Evolutionary conservation across 768 basidiomycete genomes (phyloP).

Genomic region (Dentipellis sp.): DNA sequence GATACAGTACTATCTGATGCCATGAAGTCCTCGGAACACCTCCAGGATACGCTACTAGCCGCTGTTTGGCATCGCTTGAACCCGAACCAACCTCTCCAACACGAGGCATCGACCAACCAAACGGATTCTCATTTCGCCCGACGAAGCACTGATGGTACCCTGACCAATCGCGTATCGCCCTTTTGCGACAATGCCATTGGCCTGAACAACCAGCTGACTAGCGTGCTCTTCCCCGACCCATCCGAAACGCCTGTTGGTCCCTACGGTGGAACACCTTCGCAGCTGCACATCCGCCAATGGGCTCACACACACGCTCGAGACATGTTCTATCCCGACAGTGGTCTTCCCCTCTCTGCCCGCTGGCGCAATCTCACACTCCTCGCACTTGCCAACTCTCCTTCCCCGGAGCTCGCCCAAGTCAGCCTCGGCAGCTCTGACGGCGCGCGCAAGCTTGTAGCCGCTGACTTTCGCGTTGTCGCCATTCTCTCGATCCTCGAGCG

Average conservation of each 20-base stretch:
- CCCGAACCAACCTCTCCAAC: not conserved
- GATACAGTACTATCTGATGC: too few relatives aligned
- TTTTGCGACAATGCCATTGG: slow-evolving; percentile 12
- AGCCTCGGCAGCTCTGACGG: not conserved
- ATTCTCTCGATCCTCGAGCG: slow-evolving; percentile 9
- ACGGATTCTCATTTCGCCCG: too few relatives aligned
- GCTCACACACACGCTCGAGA: slow-evolving; percentile 4
- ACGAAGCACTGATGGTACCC: not conserved
- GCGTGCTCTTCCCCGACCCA: slow-evolving; percentile 10
- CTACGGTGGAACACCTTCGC: not conserved
- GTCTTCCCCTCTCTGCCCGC: slow-evolving; percentile 1
- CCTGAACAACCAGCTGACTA: slow-evolving; percentile 5
- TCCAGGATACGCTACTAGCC: not conserved
- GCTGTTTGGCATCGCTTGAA: slow-evolving; percentile 13
- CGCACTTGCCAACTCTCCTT: slow-evolving; percentile 9
- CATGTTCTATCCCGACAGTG: slow-evolving; percentile 7
- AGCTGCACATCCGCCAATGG: slow-evolving; percentile 10
- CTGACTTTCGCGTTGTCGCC: slow-evolving; percentile 10
- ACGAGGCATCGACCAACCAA: too few relatives aligned
- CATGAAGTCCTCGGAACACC: too few relatives aligned
- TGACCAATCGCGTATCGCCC: slow-evolving; percentile 3
- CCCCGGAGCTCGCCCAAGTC: not conserved
- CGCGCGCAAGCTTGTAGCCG: not conserved
- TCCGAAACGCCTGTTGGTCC: not conserved
- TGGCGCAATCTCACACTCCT: slow-evolving; percentile 13